Conservation (phyloP, 2,329 filamentous ascomycete genomes). For the Polytolypa hystricis region DNA sequence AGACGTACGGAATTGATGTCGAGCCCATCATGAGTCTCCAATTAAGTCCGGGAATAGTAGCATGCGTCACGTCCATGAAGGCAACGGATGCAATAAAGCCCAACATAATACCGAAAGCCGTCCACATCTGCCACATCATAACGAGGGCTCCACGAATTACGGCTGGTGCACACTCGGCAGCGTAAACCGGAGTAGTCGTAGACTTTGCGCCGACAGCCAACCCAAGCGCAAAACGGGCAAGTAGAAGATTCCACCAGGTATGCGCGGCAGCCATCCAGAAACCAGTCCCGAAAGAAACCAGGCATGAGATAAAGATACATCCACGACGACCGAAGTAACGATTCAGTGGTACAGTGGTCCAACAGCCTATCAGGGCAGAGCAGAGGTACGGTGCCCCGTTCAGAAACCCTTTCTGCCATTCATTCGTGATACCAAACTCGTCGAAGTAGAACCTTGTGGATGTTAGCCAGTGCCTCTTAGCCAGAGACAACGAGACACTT, state of each 20-base stretch:
- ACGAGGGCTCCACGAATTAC: slow-evolving; percentile 45
- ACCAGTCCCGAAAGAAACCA: slow-evolving; percentile 51
- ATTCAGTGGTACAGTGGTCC: slow-evolving; percentile 51
- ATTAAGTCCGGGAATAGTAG: slow-evolving; percentile 37
- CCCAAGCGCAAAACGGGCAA: slow-evolving; percentile 44
- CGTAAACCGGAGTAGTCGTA: slow-evolving; percentile 45
- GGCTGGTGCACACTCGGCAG: slow-evolving; percentile 44
- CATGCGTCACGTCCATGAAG: slow-evolving; percentile 45
- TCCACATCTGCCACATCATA: slow-evolving; percentile 44
- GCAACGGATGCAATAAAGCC: slow-evolving; percentile 55
- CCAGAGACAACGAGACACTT: background rate
- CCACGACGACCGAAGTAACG: slow-evolving; percentile 44
- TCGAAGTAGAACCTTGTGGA: slow-evolving; percentile 8
- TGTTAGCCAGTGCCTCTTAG: background rate
- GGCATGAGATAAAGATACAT: slow-evolving; percentile 46
- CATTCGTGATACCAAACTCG: slow-evolving; percentile 8
- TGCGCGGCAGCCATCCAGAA: slow-evolving; percentile 48
- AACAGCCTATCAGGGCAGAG: slow-evolving; percentile 38
- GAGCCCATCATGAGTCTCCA: slow-evolving; percentile 37
- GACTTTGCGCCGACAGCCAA: slow-evolving; percentile 50
- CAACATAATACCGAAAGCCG: slow-evolving; percentile 50
- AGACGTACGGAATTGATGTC: slow-evolving; percentile 34
- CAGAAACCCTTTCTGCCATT: slow-evolving; percentile 23
- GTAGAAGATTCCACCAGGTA: slow-evolving; percentile 43
- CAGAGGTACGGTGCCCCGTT: slow-evolving; percentile 31